Conservation (phyloP, 140 eudicot genomes). For the Flaveria floridana region DNA sequence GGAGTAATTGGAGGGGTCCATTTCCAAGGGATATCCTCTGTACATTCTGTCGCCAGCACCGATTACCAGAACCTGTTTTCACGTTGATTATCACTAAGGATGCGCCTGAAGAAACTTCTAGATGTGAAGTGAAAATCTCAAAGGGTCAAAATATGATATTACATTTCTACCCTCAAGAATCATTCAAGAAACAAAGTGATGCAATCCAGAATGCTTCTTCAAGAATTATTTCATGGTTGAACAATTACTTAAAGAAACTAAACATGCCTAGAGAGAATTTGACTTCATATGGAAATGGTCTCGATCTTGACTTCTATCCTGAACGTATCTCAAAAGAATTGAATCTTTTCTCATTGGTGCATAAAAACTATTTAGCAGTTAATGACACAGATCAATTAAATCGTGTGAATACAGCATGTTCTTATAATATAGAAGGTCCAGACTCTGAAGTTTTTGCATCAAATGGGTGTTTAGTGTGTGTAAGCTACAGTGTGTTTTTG, state of each 20-base stretch:
- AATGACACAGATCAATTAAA: constrained; percentile 25
- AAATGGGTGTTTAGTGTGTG: constrained; percentile 67
- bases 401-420: constrained; percentile 16
- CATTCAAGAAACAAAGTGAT: constrained; percentile 73
- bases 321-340: constrained; percentile 50
- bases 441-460: constrained; percentile 52
- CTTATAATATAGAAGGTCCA: constrained; percentile 44
- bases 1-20: constrained; percentile 81
- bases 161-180: constrained; percentile 49
- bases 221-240: constrained; percentile 60
- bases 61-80: constrained; percentile 68
- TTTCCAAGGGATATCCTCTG: constrained; percentile 77
- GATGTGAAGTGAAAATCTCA: constrained; percentile 69
- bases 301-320: constrained; percentile 48
- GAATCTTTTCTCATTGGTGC: constrained; percentile 38
- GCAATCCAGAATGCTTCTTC: constrained; percentile 64
- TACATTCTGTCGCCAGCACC: constrained; percentile 74
- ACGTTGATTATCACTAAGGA: constrained; percentile 30
- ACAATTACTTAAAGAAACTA: constrained; percentile 45
- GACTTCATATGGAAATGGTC: constrained; percentile 35
- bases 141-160: constrained; percentile 59
- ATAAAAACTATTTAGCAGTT: constrained; percentile 18
- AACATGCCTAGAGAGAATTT: constrained; percentile 40
- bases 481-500: constrained; percentile 52
- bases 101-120: constrained; percentile 38